A percentile compares a stretch with the other conserved stretches of the same genome.
These are phyloP conservation scores for Scedosporium dehoogii DNA, from an alignment of 2,329 filamentous ascomycete species.

Conservation along the genomic window DNA sequence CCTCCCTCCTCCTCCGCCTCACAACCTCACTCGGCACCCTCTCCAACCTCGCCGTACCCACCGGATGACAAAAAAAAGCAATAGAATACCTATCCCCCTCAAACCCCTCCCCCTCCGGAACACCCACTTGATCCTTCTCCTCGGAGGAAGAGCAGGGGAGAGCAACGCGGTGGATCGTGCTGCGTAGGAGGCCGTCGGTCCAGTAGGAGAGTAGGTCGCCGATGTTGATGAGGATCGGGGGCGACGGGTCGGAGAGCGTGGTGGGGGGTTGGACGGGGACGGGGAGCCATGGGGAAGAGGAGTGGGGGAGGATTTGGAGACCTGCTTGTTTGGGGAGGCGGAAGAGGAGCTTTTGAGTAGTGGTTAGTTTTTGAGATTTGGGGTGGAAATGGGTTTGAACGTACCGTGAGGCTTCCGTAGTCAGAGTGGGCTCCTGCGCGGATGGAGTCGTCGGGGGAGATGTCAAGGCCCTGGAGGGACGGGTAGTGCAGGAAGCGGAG, in stretches of 20 bases:
- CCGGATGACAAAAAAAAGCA: conserved; percentile 60
- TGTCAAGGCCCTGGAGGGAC: conserved; percentile 21
- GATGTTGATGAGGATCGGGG: conserved; percentile 76
- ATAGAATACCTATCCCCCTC: conserved; percentile 53
- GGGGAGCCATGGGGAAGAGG: conserved; percentile 42
- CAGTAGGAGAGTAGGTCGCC: conserved; percentile 67
- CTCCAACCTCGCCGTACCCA: conserved; percentile 39
- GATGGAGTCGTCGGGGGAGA: conserved; percentile 34
- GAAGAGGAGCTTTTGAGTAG: conserved; percentile 56
- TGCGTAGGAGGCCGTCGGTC: conserved; percentile 80
- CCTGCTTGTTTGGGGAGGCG: conserved; percentile 77
- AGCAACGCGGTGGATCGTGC: conserved; percentile 81
- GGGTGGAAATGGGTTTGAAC: neutral
- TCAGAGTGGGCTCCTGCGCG: conserved; percentile 89
- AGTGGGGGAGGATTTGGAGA: conserved; percentile 62
- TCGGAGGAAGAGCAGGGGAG: conserved; percentile 35
- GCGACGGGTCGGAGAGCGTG: conserved; percentile 46
- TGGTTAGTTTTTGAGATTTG: neutral
- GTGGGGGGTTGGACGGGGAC: conserved; percentile 57
- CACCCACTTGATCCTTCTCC: neutral
- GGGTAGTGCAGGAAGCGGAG: conserved; percentile 69
- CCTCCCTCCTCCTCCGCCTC: conserved; percentile 25
- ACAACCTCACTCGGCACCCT: conserved; percentile 53
- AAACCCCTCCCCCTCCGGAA: conserved; percentile 12
- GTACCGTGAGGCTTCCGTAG: conserved; percentile 55